A percentile compares a stretch with the other conserved stretches of the same genome.
Conservation (phyloP, 257 asterid species). For the Datura wrightii region DNA sequence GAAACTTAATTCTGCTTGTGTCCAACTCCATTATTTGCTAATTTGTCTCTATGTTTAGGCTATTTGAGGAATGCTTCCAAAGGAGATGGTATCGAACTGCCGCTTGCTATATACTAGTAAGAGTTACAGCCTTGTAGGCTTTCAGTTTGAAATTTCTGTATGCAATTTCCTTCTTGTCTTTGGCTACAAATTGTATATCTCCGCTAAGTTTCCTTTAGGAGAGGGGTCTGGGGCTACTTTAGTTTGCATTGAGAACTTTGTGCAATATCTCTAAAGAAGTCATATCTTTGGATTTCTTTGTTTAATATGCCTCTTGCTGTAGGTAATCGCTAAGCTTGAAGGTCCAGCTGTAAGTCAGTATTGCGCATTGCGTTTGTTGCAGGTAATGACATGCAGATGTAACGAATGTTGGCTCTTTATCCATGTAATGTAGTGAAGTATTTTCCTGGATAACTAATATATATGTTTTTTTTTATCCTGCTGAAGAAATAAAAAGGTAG, state of each 20-base stretch:
- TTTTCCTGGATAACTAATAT: background rate
- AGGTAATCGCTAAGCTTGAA: conserved; percentile 99
- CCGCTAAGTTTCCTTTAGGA: background rate
- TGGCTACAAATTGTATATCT: conserved; percentile 7
- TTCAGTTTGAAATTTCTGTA: conserved; percentile 28
- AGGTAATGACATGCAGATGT: conserved; percentile 57
- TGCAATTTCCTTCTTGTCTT: background rate
- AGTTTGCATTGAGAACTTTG: conserved; percentile 32
- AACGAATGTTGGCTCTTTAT: background rate
- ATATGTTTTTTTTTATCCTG: background rate
- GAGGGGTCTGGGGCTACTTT: background rate
- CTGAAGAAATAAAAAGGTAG: background rate
- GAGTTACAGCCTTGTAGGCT: conserved; percentile 31
- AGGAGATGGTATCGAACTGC: conserved; percentile 66
- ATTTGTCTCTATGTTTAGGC: conserved; percentile 41
- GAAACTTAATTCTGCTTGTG: background rate
- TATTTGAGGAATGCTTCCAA: conserved; percentile 63
- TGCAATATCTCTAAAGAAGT: conserved; percentile 32
- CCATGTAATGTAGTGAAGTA: conserved; percentile 13
- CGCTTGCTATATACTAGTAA: conserved; percentile 62
- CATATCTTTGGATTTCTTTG: conserved; percentile 27
- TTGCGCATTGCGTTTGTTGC: conserved; percentile 92
- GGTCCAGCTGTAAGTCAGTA: conserved; percentile 97
- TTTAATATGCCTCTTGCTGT: conserved; percentile 46
- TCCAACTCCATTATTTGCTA: background rate